Evolutionary conservation across 2,329 filamentous ascomycete genomes (phyloP).

Genomic region (Pestalotiopsis sp.): DNA sequence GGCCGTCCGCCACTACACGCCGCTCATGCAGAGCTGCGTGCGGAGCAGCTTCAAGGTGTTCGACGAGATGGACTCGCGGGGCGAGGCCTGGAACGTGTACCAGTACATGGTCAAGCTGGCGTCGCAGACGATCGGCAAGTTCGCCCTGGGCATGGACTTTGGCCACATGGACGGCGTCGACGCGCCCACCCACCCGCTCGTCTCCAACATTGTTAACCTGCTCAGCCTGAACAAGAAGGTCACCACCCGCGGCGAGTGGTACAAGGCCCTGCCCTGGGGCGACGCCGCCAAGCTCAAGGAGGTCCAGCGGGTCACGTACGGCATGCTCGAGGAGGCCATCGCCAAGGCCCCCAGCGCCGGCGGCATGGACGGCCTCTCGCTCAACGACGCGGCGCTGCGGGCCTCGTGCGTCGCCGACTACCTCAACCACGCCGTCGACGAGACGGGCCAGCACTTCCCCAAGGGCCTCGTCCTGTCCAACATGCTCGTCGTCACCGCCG

Average conservation of each 20-base stretch:
- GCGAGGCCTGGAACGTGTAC: slow-evolving; percentile 50
- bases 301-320: slow-evolving; percentile 25
- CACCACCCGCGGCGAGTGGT: slow-evolving; percentile 56
- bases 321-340: slow-evolving; percentile 34
- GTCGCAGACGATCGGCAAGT: slow-evolving; percentile 44
- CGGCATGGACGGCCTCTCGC: slow-evolving; percentile 37
- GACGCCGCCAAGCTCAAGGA: slow-evolving; percentile 48
- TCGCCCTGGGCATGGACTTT: slow-evolving; percentile 48
- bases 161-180: slow-evolving; percentile 45
- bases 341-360: slow-evolving; percentile 37
- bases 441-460: slow-evolving; percentile 50
- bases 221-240: slow-evolving; percentile 62
- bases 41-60: slow-evolving; percentile 53
- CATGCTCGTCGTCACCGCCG: slow-evolving; percentile 54
- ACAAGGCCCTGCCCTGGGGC: slow-evolving; percentile 58
- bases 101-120: slow-evolving; percentile 52
- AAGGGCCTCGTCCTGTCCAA: slow-evolving; percentile 36
- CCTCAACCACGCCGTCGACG: slow-evolving; percentile 40
- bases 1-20: slow-evolving; percentile 62
- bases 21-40: slow-evolving; percentile 58
- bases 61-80: slow-evolving; percentile 50
- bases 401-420: slow-evolving; percentile 42
- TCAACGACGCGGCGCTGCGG: slow-evolving; percentile 32
- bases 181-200: slow-evolving; percentile 52
- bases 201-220: slow-evolving; percentile 49